Conservation (phyloP, 2,329 filamentous ascomycete genomes). For the Exophiala sideris region DNA sequence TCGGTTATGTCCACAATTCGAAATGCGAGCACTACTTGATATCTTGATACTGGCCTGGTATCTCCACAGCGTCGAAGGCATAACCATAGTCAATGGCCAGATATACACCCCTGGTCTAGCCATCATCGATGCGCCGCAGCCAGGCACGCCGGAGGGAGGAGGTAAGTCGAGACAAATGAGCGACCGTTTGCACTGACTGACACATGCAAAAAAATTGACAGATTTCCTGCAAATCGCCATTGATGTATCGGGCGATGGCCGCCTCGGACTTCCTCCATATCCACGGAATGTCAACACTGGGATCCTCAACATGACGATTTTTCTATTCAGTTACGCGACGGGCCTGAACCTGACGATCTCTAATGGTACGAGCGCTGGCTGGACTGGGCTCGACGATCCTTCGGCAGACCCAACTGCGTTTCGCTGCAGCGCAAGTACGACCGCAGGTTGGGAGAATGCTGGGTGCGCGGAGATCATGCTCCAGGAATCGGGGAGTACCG, state of each 20-base stretch:
- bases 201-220: too few species aligned
- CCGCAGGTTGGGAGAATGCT: constrained; percentile 37
- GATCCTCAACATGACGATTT: constrained; percentile 64
- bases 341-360: constrained; percentile 66
- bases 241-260: constrained; percentile 64
- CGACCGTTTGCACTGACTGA: too few species aligned
- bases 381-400: not conserved
- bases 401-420: constrained; percentile 9
- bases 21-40: too few species aligned
- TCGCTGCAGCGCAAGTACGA: constrained; percentile 34
- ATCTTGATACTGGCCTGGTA: too few species aligned
- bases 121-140: constrained; percentile 64
- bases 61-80: not conserved
- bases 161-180: too few species aligned
- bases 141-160: constrained; percentile 61
- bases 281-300: constrained; percentile 50
- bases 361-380: constrained; percentile 54
- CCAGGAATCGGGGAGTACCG: constrained; percentile 64
- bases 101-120: constrained; percentile 68
- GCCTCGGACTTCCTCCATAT: constrained; percentile 58
- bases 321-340: constrained; percentile 62
- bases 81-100: constrained; percentile 53
- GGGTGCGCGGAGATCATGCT: constrained; percentile 61
- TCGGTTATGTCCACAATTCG: too few species aligned
- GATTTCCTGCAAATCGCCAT: constrained; percentile 61